Evolutionary conservation across 139 green algal species (phyloP).

Genomic region (Chlorokybus atmophyticus): DNA sequence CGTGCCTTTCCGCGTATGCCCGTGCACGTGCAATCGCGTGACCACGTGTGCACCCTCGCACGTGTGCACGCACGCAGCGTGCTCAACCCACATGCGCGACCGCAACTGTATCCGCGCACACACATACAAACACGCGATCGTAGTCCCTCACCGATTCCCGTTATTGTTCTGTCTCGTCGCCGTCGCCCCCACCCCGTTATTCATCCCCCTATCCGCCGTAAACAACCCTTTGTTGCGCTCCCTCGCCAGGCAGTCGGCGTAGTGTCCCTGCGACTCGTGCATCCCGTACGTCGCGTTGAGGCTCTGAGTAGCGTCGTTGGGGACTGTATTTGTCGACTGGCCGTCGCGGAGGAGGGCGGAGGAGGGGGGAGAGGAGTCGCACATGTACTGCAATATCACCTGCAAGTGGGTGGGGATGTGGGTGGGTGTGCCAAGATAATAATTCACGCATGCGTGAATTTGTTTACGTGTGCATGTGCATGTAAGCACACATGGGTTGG

Average conservation of each 20-base stretch:
- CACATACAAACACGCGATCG: too few species aligned
- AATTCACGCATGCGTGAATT: too few species aligned
- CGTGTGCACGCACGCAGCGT: too few species aligned
- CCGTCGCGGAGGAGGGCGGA: background rate
- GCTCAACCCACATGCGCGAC: too few species aligned
- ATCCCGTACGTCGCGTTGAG: background rate
- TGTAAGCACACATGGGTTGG: too few species aligned
- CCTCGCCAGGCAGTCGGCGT: background rate
- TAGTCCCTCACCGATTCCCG: background rate
- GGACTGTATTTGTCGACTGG: background rate
- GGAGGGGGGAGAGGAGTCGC: background rate
- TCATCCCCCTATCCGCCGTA: slow-evolving; percentile 1
- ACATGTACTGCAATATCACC: too few species aligned
- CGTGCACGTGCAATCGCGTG: too few species aligned
- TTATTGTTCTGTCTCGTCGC: slow-evolving; percentile 8
- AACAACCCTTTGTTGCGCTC: background rate
- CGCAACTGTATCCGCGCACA: too few species aligned
- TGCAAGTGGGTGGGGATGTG: background rate
- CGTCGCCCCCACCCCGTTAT: slow-evolving; percentile 1
- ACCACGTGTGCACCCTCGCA: too few species aligned
- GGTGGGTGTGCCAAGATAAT: background rate
- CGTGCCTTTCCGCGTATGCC: too few species aligned
- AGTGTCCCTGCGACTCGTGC: background rate
- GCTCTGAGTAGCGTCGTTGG: background rate
- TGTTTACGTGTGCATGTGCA: too few species aligned